Base-by-base conservation (phyloP, 768 basidiomycete genomes). In the Russula abietina region DNA sequence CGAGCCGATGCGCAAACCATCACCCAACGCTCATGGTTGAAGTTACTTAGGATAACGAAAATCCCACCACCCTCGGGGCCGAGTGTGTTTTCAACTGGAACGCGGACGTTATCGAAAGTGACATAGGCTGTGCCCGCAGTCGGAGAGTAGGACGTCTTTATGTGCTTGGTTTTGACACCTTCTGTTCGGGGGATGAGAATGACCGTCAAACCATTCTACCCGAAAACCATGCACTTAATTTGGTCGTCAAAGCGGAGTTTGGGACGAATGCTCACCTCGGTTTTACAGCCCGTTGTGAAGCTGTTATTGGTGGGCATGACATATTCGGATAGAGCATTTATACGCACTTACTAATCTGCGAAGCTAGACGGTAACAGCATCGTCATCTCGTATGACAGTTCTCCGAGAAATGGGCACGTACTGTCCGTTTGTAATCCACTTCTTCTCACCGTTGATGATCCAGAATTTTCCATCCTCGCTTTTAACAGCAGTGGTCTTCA, bases 21-120 rank as follows among this genome's bases (percentile, higher is more conserved):
- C 24, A 93, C 90, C 91, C 90, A 94, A 62, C 89, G 87, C 71
- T 94, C 93, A 73, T 95, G 93, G 72, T 96, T 96, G 77, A 96
- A 96, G 76, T 96, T 97, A 68, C 88, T 86, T 39, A 82, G 72
- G 66, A 83, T 81, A 45, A 85, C 84, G 65, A 84, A 81, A 60
- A 89, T 77, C 8, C 89, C 91, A 60, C 83, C 84, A 58, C 89
- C 84, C 70, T 89, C 90, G 28, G 83, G 80, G 5, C 93, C 93
- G 28, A 97, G 83, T 4, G 90, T 89, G 73, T 96, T 91, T 68
- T 86, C 89, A 4, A 88, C 84, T 2, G 95, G 94, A 0, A 94
- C 93, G 60, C 84, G 84, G 46, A 90, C 93, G 57, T 91, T 80
- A 64, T 93, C 90, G 64, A 90, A 90, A 0, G 88, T 88, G 60